Evolutionary conservation across 306 rosid species (phyloP).

Genomic region (Ochetophila trinervis): DNA sequence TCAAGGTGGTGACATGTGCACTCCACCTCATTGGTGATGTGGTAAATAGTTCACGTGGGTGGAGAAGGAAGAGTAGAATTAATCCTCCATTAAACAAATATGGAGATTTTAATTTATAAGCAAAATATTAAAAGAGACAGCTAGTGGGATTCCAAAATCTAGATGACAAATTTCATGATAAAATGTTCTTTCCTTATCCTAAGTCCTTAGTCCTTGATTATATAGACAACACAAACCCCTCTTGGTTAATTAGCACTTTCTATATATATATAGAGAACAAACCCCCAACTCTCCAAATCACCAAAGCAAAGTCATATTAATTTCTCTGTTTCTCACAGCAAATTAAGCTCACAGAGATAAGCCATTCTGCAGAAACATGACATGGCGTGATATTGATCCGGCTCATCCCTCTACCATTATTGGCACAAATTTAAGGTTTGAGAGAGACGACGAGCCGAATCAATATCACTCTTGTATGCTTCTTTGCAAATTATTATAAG

Average conservation of each 20-base stretch:
- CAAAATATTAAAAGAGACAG: neutral
- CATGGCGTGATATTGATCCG: slow-evolving; percentile 67
- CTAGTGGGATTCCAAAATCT: slow-evolving; percentile 29
- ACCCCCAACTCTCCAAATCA: neutral
- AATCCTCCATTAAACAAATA: slow-evolving; percentile 27
- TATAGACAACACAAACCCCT: slow-evolving; percentile 9
- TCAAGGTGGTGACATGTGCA: neutral
- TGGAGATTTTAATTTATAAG: neutral
- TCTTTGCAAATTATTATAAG: slow-evolving; percentile 22
- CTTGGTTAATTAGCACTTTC: neutral
- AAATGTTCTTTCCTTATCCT: slow-evolving; percentile 25
- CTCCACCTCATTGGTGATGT: neutral
- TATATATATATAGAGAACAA: slow-evolving; percentile 7
- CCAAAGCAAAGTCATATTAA: no score
- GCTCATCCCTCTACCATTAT: slow-evolving; percentile 36
- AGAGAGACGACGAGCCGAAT: slow-evolving; percentile 53
- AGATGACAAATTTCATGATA: slow-evolving; percentile 28
- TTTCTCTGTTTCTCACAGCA: no score
- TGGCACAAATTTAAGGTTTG: neutral
- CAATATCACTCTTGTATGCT: slow-evolving; percentile 81
- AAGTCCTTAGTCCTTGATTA: slow-evolving; percentile 2
- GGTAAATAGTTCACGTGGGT: slow-evolving; percentile 9
- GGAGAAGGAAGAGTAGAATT: neutral
- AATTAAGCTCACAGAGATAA: slow-evolving; percentile 5
- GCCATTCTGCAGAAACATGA: slow-evolving; percentile 45